These are phyloP conservation scores for Pterula multifida DNA, from an alignment of 1,284 basidiomycete species.

Conservation along the genomic window DNA sequence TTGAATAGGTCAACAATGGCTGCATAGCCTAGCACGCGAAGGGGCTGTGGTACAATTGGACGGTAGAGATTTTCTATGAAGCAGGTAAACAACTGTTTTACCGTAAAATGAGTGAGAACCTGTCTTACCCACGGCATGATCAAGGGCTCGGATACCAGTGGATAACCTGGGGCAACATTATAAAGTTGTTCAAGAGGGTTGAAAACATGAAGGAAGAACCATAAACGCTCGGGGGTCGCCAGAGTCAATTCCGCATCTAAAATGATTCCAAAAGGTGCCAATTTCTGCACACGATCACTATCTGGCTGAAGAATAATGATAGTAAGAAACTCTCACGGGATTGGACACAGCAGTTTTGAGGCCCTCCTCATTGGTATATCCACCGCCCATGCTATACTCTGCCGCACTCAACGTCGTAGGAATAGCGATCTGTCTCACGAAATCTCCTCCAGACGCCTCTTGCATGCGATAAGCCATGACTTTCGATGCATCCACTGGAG, in stretches of 20 bases:
- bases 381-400: conserved; percentile 64
- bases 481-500: conserved; percentile 69
- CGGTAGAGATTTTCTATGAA: conserved; percentile 57
- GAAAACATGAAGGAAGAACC: conserved; percentile 29
- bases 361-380: conserved; percentile 64
- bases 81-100: neutral
- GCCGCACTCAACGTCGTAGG: conserved; percentile 78
- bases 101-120: neutral
- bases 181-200: conserved; percentile 8
- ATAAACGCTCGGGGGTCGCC: conserved; percentile 62
- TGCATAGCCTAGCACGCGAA: conserved; percentile 54
- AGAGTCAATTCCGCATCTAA: conserved; percentile 69
- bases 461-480: conserved; percentile 53
- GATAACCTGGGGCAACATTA: conserved; percentile 44
- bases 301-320: neutral
- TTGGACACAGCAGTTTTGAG: conserved; percentile 49
- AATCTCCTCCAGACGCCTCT: conserved; percentile 35
- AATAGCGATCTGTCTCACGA: conserved; percentile 52
- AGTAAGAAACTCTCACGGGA: neutral
- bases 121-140: conserved; percentile 62
- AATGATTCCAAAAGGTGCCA: conserved; percentile 62
- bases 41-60: conserved; percentile 39
- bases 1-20: conserved; percentile 64
- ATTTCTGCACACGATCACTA: conserved; percentile 18
- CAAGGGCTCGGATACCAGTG: conserved; percentile 63